Percentiles rank a stretch among this genome's conserved stretches.
Conservation (phyloP, 2,329 filamentous ascomycete genomes). For the Dryadomyces quercivorus region DNA sequence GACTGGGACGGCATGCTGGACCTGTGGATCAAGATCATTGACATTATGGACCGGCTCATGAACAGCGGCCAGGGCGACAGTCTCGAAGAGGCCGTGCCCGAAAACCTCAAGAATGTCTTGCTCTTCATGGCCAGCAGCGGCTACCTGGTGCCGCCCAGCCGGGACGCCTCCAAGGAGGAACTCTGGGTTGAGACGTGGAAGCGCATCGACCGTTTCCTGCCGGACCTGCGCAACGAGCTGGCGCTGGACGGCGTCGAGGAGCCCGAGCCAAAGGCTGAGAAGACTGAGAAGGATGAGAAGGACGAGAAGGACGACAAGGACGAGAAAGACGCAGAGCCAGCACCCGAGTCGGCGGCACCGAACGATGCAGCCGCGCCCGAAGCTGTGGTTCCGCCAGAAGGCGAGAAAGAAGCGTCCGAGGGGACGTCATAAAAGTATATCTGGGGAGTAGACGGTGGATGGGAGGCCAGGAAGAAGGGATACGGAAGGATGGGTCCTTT, state of each 20-base stretch:
- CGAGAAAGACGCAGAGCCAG: too few relatives aligned
- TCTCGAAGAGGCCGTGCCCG: slow-evolving; percentile 84
- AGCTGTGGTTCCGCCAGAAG: neutral
- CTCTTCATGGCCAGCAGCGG: slow-evolving; percentile 89
- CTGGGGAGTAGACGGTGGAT: too few relatives aligned
- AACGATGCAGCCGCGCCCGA: too few relatives aligned
- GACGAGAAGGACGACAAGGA: too few relatives aligned
- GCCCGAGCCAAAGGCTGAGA: neutral
- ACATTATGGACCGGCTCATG: slow-evolving; percentile 91
- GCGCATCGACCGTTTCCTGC: slow-evolving; percentile 52
- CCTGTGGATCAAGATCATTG: slow-evolving; percentile 83
- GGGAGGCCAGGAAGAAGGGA: too few relatives aligned
- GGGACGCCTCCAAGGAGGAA: slow-evolving; percentile 40
- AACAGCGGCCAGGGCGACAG: slow-evolving; percentile 89
- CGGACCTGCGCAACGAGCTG: slow-evolving; percentile 45
- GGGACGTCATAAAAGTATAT: too few relatives aligned
- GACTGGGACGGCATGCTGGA: slow-evolving; percentile 84
- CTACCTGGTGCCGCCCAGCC: slow-evolving; percentile 60
- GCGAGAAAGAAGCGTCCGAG: neutral
- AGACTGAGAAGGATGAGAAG: too few relatives aligned
- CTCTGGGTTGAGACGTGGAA: slow-evolving; percentile 54
- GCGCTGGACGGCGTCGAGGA: slow-evolving; percentile 29
- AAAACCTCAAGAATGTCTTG: slow-evolving; percentile 91
- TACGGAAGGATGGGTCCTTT: too few relatives aligned
- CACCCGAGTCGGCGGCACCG: too few relatives aligned